A percentile compares a stretch with the other conserved stretches of the same genome.
Conservation (phyloP, 2,329 filamentous ascomycete genomes). For the Phyllachora maydis region DNA sequence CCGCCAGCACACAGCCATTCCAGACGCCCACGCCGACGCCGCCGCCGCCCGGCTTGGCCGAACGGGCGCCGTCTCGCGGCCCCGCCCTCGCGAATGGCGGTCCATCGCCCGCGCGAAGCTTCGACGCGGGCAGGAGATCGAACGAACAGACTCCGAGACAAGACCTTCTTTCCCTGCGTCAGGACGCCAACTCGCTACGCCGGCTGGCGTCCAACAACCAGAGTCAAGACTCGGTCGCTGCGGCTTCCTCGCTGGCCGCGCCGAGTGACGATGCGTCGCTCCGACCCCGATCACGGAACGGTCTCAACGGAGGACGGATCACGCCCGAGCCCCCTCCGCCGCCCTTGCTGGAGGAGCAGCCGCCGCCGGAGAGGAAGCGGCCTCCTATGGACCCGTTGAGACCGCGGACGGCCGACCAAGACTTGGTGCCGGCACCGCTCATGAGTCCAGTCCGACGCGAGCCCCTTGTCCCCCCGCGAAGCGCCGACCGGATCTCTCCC, state of each 20-base stretch:
- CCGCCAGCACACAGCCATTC: too few relatives aligned
- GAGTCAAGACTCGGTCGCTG: conserved; percentile 35
- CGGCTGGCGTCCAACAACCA: conserved; percentile 27
- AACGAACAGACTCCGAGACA: conserved; percentile 19
- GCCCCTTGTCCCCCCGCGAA: conserved; percentile 24
- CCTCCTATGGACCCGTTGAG: conserved; percentile 44
- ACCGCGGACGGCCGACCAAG: conserved; percentile 24
- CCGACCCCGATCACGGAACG: conserved; percentile 31
- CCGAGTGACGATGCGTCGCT: conserved; percentile 28
- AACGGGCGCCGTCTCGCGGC: conserved; percentile 9
- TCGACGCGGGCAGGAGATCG: conserved; percentile 22
- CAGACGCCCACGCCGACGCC: conserved; percentile 8
- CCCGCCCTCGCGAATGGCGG: conserved; percentile 10
- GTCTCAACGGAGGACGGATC: conserved; percentile 9
- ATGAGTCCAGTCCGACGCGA: conserved; percentile 29
- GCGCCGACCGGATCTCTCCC: conserved; percentile 24
- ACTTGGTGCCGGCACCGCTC: conserved; percentile 35
- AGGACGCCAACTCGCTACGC: too few relatives aligned
- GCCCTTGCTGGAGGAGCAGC: conserved; percentile 16
- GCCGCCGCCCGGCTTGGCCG: conserved; percentile 3
- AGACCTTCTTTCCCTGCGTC: too few relatives aligned
- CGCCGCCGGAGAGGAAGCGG: conserved; percentile 40
- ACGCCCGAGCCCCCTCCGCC: conserved; percentile 8
- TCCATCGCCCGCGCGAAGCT: conserved; percentile 27
- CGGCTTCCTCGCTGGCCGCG: conserved; percentile 14